Percentiles rank a stretch among this genome's conserved stretches.
These are phyloP conservation scores for Streptanthus diversifolius DNA, from an alignment of 345 rosid species.

Conservation along the genomic window DNA sequence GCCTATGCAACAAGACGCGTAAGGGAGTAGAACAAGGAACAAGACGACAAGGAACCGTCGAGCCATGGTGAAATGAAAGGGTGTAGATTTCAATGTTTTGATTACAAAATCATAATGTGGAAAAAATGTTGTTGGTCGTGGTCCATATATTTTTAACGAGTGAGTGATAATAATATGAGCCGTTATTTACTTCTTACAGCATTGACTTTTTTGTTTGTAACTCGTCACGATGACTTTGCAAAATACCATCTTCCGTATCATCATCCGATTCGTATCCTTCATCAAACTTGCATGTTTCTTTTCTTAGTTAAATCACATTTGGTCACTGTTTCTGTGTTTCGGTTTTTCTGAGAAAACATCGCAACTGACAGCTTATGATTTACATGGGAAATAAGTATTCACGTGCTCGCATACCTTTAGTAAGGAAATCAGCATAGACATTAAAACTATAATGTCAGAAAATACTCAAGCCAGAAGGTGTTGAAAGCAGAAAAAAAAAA, in stretches of 20 bases:
- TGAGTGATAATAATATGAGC: background rate
- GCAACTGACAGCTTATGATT: too few relatives aligned
- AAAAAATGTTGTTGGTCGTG: background rate
- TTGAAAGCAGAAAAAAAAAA: too few relatives aligned
- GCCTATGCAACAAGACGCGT: conserved; percentile 28
- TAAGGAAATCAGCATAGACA: too few relatives aligned
- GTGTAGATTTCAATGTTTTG: conserved; percentile 1
- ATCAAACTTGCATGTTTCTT: background rate
- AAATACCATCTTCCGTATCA: background rate
- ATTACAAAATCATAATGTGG: background rate
- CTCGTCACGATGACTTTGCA: too few relatives aligned
- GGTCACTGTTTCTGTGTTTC: too few relatives aligned
- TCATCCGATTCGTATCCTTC: background rate
- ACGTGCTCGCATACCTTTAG: too few relatives aligned
- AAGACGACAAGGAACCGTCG: conserved; percentile 12
- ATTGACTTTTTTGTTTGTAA: too few relatives aligned
- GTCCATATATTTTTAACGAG: background rate
- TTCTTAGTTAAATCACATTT: too few relatives aligned
- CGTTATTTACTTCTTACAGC: background rate
- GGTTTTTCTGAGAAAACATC: too few relatives aligned
- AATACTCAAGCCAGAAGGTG: too few relatives aligned
- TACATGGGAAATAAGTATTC: too few relatives aligned
- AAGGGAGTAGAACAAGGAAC: conserved; percentile 30
- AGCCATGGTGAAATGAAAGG: conserved; percentile 13
- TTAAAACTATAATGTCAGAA: too few relatives aligned